Conservation (phyloP, 176 grass and related monocot species). For the Avena atlantica region DNA sequence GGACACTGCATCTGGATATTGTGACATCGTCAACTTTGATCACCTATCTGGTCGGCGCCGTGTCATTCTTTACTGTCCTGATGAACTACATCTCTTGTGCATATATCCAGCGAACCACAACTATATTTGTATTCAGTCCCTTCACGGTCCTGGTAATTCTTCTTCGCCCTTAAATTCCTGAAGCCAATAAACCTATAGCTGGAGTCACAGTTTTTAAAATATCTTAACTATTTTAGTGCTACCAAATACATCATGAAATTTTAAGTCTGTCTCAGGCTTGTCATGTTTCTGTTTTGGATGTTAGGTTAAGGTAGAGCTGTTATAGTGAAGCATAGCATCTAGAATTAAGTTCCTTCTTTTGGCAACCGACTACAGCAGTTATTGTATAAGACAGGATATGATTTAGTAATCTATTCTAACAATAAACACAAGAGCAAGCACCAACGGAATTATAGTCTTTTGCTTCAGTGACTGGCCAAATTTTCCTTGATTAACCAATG, state of each 20-base stretch:
- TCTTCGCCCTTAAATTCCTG: neutral
- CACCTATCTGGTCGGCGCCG: constrained; percentile 26
- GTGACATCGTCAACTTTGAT: constrained; percentile 47
- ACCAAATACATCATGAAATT: neutral
- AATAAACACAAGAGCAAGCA: constrained; percentile 3
- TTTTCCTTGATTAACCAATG: neutral
- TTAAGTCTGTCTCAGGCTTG: neutral
- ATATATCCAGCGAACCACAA: constrained; percentile 39
- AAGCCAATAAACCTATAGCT: neutral
- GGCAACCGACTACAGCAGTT: neutral
- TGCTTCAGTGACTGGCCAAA: neutral
- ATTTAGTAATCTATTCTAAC: neutral
- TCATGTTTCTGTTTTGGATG: neutral
- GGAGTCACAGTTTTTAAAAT: neutral
- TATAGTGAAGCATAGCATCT: neutral
- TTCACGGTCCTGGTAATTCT: constrained; percentile 36
- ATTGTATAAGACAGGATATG: neutral
- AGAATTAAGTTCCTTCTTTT: neutral
- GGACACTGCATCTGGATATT: constrained; percentile 45
- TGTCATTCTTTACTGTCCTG: constrained; percentile 17
- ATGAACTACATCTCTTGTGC: constrained; percentile 39
- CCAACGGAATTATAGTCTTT: neutral
- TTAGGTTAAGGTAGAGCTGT: neutral
- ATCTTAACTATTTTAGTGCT: neutral
- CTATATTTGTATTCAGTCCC: constrained; percentile 37